Evolutionary conservation across 2,329 filamentous ascomycete genomes (phyloP), one percentile per base, ranked within the genome.

Genomic region (Aspergillus piperis): DNA sequence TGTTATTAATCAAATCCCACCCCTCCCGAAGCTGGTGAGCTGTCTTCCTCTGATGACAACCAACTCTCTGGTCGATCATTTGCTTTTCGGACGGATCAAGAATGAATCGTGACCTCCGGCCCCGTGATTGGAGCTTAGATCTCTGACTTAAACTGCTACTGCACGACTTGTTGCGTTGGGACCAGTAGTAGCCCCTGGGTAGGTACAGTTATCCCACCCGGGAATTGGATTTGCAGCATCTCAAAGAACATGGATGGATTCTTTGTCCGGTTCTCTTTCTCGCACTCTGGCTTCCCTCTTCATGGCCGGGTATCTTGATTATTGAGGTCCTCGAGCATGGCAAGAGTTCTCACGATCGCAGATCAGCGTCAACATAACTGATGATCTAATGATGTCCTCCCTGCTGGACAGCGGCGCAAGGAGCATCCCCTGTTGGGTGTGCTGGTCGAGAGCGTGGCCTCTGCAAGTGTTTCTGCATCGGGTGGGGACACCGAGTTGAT

Each of bases 371-470:
- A 41, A 23, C 19, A 15, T 42, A 19, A 36, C 15, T 30, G 36
- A 8, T 49, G 11, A 36, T 38, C 41, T 32, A 30, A 39, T 27
- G 30, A 27, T 50, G 10, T 41, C 51, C 56, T 57, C 44, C 56
- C 58, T 61, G 44, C 51, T 54, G 42, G 41, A 41, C 19, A 8
- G 38, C 41, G 36, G 60, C 60, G 58, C 62, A 64, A 60, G 60
- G 52, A 60, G 66, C 32, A n/a, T 57, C 59, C 54, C 38, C 49
- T 58, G 42, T 38, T 60, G 42, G 59, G 66, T 72, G 69, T 64
- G 71, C 65, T 73, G 69, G 70, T 69, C 64, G 48, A 69, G 65
- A 69, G 71, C 73, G 68, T 75, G 71, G 70, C 69, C 70, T 65
- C 70, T 75, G 71, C 71, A 70, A 65, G 66, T 70, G 65, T 65